Base-by-base conservation (phyloP, 176 grass and related monocot species). In the Lolium rigidum region DNA sequence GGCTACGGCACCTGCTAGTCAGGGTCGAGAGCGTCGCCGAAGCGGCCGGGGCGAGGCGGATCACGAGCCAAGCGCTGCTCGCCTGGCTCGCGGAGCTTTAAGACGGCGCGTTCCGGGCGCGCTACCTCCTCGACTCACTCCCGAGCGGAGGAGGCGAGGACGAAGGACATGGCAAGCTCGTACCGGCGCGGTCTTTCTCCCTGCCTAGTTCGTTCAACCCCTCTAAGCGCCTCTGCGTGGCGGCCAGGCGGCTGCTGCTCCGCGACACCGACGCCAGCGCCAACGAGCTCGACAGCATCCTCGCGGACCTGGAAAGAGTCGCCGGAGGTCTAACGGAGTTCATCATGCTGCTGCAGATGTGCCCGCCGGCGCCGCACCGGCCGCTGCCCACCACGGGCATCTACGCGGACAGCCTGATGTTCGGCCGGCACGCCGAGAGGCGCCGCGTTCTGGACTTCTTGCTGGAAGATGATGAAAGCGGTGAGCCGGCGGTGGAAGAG, bases 291-390 rank as follows among this genome's bases (percentile, higher is more conserved):
- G 39, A 86, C 7, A 22, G 39, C 52, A 25, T 86, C 17, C 64
- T 71, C 3, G 39, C 52, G 17, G 13, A 57, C 76, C 51, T 86
- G 64, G 47, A 80, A 55, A 21, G 76, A 13, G 24, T 80, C 61
- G 69, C 24, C 52, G 11, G 76, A 7, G 52, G 78, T 10, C 39
- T 80, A 9, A 16, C 76, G 7, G 84, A 79, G 84, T 80, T 79
- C 64, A 71, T 86, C 21, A 60, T 59, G 51, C 51, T 86, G 38
- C 38, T 86, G 25, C 75, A 86, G 76, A 52, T 74, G 64, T 86
- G 64, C 52, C 84, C 76, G 39, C 18, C 83, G 20, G 84, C 84
- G 39, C 17, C 70, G 76, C 52, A 86, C 60, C 51, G 25, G 38
- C 73, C 84, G 12, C 65, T 61, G 2, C 52, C 39, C 51, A 80